Base-by-base conservation (phyloP, 768 basidiomycete genomes). In the Glaciozyma martinii region DNA sequence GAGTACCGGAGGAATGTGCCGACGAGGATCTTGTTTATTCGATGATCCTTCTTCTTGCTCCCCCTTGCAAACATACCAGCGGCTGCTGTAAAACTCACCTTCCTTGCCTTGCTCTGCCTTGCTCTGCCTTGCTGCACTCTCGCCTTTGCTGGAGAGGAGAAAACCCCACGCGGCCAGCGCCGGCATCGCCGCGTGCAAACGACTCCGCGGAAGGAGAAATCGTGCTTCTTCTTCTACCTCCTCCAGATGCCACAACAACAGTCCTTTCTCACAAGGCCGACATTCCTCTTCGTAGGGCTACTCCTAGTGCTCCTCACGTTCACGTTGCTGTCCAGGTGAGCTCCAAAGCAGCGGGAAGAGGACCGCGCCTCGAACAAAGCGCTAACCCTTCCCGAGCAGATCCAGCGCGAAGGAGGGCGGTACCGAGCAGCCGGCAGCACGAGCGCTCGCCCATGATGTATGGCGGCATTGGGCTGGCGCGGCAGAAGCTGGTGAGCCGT, bases 1-100 rank as follows among this genome's bases (percentile, higher is more conserved):
- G 73, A 81, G 52, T 98, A 97, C 76, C 81, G 86, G 58, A 79
- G 80, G 43, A 77, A 80, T 23, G 91, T 94, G 21, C 85, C 88
- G n/a, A 90, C 90, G 0, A 82, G 82, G 75, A 90, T 99, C 27
- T 93, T 94, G 4, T 87, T 91, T 73, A 82, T 93, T 66, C 84
- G 83, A 12, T 93, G 32, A 61, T 44, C n/a, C n/a, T n/a, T 16
- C 32, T 5, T n/a, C n/a, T 1, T 23, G 49, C 5, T 27, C 8
- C n/a, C 12, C 15, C 2, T 52, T n/a, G 29, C 12, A 30, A 16
- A 6, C 13, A 15, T 29, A 52, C 27, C 27, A 52, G 27, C 25
- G 15, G 27, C 30, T 52, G 50, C 50, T n/a, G n/a, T n/a, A n/a
- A 52, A 25, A 52, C 27, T n/a, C 25, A 27, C 16, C 50, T 30